phyloP scores from a whole-genome alignment of 441 rosid species.

The Arabidopsis lyrata region DNA sequence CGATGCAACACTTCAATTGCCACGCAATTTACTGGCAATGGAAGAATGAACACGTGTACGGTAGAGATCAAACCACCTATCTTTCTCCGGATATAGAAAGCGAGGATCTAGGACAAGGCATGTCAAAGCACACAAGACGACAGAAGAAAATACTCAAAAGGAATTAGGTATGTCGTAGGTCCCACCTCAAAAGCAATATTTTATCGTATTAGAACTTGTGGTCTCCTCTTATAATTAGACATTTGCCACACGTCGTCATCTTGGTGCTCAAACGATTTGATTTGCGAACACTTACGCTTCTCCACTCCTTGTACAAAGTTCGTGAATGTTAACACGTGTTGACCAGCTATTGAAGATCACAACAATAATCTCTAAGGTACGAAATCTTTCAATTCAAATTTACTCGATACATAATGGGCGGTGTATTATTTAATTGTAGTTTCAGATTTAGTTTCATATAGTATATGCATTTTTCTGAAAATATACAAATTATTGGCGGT shows the following conservation, averaged over 20 bases:
- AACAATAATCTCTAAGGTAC: constrained; percentile 33
- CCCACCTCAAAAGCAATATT: constrained; percentile 44
- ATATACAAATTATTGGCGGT: constrained; percentile 41
- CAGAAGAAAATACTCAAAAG: constrained; percentile 25
- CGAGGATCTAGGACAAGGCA: constrained; percentile 43
- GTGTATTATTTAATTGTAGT: constrained; percentile 29
- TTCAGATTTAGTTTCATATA: constrained; percentile 25
- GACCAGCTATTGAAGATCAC: constrained; percentile 1
- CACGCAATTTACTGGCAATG: constrained; percentile 15
- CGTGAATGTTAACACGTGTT: constrained; percentile 39
- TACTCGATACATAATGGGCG: constrained; percentile 36
- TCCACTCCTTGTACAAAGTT: constrained; percentile 26
- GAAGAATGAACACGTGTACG: constrained; percentile 36
- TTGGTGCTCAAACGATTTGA: constrained; percentile 6
- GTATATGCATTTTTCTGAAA: constrained; percentile 3
- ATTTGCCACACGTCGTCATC: constrained; percentile 41
- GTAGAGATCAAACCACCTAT: constrained; percentile 21
- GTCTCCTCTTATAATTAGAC: constrained; percentile 6
- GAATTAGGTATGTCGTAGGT: constrained; percentile 31
- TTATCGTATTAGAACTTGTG: constrained; percentile 41
- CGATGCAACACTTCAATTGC: not conserved
- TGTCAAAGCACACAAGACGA: constrained; percentile 37
- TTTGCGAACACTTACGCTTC: constrained; percentile 29
- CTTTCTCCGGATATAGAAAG: constrained; percentile 42
- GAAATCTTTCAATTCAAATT: constrained; percentile 37